A percentile compares a stretch with the other conserved stretches of the same genome.
Evolutionary conservation across 1,284 basidiomycete species (phyloP).

Genomic region (Cutaneotrichosporon sp.): DNA sequence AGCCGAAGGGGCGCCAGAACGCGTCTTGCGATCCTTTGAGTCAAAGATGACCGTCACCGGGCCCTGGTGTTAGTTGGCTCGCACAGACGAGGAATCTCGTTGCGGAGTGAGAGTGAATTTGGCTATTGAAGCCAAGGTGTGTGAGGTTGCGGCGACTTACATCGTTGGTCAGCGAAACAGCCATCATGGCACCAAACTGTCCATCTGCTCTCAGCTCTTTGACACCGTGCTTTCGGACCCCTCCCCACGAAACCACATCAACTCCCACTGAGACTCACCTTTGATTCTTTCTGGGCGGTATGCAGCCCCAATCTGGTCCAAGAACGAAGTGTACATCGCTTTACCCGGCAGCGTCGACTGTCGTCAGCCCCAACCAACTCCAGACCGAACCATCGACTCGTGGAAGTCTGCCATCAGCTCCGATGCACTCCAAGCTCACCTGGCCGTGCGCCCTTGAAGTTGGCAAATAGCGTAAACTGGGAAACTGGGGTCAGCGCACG

Average conservation of each 20-base stretch:
- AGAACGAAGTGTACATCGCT: conserved; percentile 64
- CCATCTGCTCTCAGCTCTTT: conserved; percentile 49
- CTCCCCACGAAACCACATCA: too few relatives aligned
- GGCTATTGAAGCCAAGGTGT: too few relatives aligned
- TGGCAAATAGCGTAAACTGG: conserved; percentile 85
- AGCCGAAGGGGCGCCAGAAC: neutral
- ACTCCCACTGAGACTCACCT: too few relatives aligned
- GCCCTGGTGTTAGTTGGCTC: conserved; percentile 58
- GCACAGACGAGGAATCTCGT: too few relatives aligned
- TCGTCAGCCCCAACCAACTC: neutral
- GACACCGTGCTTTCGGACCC: too few relatives aligned
- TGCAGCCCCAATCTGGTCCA: conserved; percentile 59
- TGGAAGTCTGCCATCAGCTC: conserved; percentile 64
- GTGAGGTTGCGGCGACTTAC: conserved; percentile 50
- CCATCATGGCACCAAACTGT: conserved; percentile 91
- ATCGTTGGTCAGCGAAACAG: conserved; percentile 76
- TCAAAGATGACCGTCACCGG: conserved; percentile 78
- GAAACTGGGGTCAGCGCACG: conserved; percentile 56
- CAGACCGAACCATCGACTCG: conserved; percentile 66
- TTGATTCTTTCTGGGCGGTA: conserved; percentile 71
- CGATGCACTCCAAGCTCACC: conserved; percentile 16
- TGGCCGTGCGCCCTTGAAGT: conserved; percentile 78
- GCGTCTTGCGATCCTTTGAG: conserved; percentile 23
- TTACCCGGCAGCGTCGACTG: conserved; percentile 65
- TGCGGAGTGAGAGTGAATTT: too few relatives aligned